Conservation (phyloP, 768 basidiomycete species). For the Mycena chlorophos region DNA sequence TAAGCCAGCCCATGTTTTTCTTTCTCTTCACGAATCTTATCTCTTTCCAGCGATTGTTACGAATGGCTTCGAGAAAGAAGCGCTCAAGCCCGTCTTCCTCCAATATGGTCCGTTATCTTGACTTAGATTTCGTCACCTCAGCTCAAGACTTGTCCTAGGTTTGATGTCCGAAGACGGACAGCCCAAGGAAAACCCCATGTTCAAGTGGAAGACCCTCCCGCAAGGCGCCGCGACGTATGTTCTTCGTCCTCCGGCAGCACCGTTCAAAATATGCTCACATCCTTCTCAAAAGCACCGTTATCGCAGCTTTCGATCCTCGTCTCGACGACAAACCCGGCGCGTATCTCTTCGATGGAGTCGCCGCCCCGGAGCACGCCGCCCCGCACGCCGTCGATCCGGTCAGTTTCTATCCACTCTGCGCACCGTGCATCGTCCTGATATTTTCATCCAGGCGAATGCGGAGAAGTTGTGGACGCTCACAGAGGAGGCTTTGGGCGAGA, state of each 20-base stretch:
- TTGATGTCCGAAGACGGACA: not conserved
- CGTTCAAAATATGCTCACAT: not conserved
- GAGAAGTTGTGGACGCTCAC: slow-evolving; percentile 6
- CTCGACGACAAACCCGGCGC: not conserved
- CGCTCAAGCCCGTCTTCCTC: not conserved
- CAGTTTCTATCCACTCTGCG: not conserved
- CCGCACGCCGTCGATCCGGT: not conserved
- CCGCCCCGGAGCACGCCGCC: not conserved
- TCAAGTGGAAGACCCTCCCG: not conserved
- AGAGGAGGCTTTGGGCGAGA: too few relatives aligned
- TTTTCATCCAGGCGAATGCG: not conserved
- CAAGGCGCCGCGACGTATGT: slow-evolving; percentile 3
- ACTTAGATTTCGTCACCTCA: too few relatives aligned
- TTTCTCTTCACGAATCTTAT: not conserved
- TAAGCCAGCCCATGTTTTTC: not conserved
- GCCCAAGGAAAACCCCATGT: not conserved
- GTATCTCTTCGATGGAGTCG: not conserved
- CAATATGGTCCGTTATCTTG: too few relatives aligned
- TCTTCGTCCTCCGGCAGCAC: not conserved
- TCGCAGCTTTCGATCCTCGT: slow-evolving; percentile 3
- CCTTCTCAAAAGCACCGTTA: not conserved
- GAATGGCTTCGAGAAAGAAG: not conserved
- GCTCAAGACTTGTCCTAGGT: too few relatives aligned
- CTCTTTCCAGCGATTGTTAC: not conserved
- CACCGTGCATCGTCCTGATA: too few relatives aligned